Evolutionary conservation across 352 stramenopile species (phyloP).

Genomic region (Blastocystis sp.): DNA sequence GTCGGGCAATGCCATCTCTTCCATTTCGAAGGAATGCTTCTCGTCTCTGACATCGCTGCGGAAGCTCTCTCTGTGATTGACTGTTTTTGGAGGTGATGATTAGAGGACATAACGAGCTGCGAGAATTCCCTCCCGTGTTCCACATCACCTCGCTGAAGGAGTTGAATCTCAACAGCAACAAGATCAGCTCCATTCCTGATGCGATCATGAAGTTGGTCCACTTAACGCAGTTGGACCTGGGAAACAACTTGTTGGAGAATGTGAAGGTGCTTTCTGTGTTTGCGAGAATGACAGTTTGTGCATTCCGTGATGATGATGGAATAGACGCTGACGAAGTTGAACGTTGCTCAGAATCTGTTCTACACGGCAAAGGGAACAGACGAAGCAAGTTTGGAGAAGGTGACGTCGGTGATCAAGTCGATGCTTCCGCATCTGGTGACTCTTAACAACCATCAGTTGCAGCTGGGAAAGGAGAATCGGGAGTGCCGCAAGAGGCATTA

Average conservation of each 20-base stretch:
- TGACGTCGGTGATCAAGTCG: slow-evolving; percentile 10
- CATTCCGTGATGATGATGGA: background rate
- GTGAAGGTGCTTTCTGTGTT: slow-evolving; percentile 30
- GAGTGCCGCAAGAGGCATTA: slow-evolving; percentile 44
- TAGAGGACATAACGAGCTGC: slow-evolving; percentile 59
- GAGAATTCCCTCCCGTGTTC: slow-evolving; percentile 44
- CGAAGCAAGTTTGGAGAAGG: slow-evolving; percentile 1
- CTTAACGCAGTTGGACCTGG: slow-evolving; percentile 37
- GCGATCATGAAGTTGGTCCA: slow-evolving; percentile 2
- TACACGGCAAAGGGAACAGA: background rate
- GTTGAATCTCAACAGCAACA: slow-evolving; percentile 60
- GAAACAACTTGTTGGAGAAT: slow-evolving; percentile 64
- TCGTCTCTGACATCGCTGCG: slow-evolving; percentile 1
- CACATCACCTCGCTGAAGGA: slow-evolving; percentile 42
- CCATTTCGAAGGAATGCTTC: slow-evolving; percentile 45
- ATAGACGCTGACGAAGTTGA: slow-evolving; percentile 52
- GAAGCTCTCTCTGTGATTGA: slow-evolving; percentile 39
- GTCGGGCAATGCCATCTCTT: slow-evolving; percentile 47
- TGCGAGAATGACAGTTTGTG: background rate
- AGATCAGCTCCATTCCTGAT: slow-evolving; percentile 66
- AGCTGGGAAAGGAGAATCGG: slow-evolving; percentile 27
- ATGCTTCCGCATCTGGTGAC: slow-evolving; percentile 43
- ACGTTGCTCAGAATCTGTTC: slow-evolving; percentile 58
- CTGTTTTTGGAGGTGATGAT: background rate
- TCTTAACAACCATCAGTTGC: slow-evolving; percentile 44